Conservation (phyloP, 331 rosid species). For the Saraca asoca region DNA sequence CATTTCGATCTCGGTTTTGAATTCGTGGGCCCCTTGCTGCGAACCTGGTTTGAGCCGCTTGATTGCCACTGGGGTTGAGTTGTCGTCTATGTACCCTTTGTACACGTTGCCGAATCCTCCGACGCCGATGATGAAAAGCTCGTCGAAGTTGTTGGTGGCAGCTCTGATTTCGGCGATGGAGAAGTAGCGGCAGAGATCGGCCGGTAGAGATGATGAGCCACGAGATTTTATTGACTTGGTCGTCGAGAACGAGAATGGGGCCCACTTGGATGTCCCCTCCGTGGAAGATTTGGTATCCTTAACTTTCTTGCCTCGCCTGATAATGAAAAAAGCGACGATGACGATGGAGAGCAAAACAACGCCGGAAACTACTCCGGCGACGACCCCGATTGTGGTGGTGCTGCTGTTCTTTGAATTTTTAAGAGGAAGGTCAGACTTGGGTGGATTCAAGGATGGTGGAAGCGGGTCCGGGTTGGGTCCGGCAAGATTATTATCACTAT, state of each 20-base stretch:
- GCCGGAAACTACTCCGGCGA: conserved; percentile 29
- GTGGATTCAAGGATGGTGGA: background rate
- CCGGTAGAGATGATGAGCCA: conserved; percentile 38
- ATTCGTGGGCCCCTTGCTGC: conserved; percentile 55
- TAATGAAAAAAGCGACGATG: conserved; percentile 18
- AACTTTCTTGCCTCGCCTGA: background rate
- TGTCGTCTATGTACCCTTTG: conserved; percentile 55
- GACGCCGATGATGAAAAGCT: conserved; percentile 37
- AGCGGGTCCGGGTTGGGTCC: conserved; percentile 53
- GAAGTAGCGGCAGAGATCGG: conserved; percentile 46
- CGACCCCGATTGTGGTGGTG: conserved; percentile 1
- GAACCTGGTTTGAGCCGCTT: conserved; percentile 59
- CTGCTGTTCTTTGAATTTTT: background rate
- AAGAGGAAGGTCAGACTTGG: background rate
- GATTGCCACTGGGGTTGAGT: conserved; percentile 46
- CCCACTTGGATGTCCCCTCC: conserved; percentile 37
- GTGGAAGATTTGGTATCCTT: conserved; percentile 26
- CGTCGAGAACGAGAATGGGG: conserved; percentile 37
- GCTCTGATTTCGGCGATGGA: conserved; percentile 38
- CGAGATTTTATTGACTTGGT: conserved; percentile 31
- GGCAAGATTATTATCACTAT: conserved; percentile 38
- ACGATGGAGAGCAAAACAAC: background rate
- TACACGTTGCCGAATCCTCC: conserved; percentile 71
- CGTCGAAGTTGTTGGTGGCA: conserved; percentile 55
- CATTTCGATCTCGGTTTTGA: conserved; percentile 60